A percentile compares a stretch with the other conserved stretches of the same genome.
Conservation (phyloP, 2,329 filamentous ascomycete genomes). For the Aureobasidium sp. region DNA sequence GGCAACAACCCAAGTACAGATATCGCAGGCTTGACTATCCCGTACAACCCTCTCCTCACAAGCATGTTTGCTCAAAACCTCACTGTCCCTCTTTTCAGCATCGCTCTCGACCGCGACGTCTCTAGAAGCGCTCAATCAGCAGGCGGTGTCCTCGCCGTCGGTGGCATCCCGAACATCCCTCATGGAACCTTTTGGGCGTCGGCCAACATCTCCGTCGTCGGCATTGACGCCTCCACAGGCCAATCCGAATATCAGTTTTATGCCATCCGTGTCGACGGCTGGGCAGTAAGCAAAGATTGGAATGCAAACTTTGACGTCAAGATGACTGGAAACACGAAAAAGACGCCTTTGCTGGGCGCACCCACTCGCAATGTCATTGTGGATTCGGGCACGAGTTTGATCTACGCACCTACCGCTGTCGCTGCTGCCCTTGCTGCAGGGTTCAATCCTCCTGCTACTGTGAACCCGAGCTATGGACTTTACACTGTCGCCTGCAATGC, state of each 20-base stretch:
- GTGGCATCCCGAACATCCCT: conserved; percentile 41
- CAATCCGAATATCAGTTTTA: conserved; percentile 32
- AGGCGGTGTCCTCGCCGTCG: conserved; percentile 41
- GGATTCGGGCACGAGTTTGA: conserved; percentile 37
- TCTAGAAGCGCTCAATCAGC: conserved; percentile 6
- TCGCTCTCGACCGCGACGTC: conserved; percentile 35
- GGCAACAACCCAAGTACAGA: conserved; percentile 23
- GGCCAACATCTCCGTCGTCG: conserved; percentile 24
- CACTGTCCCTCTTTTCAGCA: conserved; percentile 40
- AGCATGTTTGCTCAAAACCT: conserved; percentile 39
- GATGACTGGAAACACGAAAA: conserved; percentile 15
- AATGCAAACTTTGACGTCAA: conserved; percentile 21
- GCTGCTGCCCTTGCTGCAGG: conserved; percentile 31
- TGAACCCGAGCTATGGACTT: conserved; percentile 21
- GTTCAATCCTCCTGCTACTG: conserved; percentile 36
- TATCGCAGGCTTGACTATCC: conserved; percentile 18
- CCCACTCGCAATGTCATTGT: conserved; percentile 29
- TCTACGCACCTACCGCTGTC: conserved; percentile 33
- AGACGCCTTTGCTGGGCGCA: conserved; percentile 5
- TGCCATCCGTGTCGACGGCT: conserved; percentile 29
- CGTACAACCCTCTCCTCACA: conserved; percentile 45
- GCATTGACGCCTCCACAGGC: conserved; percentile 20
- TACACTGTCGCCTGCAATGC: conserved; percentile 38
- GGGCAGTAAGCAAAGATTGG: conserved; percentile 20
- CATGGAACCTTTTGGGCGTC: conserved; percentile 23